phyloP scores from a whole-genome alignment of 1,284 basidiomycete genomes.

The Neonothopanus nambi region DNA sequence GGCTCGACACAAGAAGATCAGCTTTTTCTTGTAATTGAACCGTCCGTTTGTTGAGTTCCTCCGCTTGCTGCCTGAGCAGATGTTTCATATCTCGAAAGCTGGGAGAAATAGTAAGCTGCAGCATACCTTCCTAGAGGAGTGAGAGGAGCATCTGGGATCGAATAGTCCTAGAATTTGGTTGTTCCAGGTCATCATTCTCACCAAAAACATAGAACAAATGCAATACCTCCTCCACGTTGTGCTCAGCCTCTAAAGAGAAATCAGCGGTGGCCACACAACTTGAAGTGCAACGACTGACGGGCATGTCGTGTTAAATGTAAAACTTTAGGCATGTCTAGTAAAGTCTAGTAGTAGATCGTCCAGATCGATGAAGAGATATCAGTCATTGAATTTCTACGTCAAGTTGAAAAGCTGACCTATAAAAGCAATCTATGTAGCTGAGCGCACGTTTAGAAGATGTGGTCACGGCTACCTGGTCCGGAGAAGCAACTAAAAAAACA shows the following conservation, averaged over 20 bases:
- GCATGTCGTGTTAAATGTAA: slow-evolving; percentile 8
- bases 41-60: slow-evolving; percentile 2
- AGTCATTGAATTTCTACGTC: no score
- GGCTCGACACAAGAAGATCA: slow-evolving; percentile 33
- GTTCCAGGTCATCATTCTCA: background rate
- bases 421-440: no score
- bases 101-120: background rate
- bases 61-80: slow-evolving; percentile 3
- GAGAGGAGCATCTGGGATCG: slow-evolving; percentile 5
- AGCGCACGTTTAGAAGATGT: no score
- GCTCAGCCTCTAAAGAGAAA: slow-evolving; percentile 4
- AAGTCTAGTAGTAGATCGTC: no score
- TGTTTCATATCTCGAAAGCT: background rate
- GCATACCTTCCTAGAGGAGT: slow-evolving; percentile 6
- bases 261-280: background rate
- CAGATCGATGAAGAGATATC: no score
- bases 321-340: background rate
- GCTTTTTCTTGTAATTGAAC: slow-evolving; percentile 28
- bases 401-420: no score
- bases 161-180: background rate
- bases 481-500: no score
- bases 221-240: slow-evolving; percentile 6
- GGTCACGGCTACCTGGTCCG: no score
- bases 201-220: background rate
- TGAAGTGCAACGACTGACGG: background rate